A percentile compares a stretch with the other conserved stretches of the same genome.
These are phyloP conservation scores for Pseudogymnoascus sp. DNA, from an alignment of 2,329 filamentous ascomycete genomes.

Conservation along the genomic window DNA sequence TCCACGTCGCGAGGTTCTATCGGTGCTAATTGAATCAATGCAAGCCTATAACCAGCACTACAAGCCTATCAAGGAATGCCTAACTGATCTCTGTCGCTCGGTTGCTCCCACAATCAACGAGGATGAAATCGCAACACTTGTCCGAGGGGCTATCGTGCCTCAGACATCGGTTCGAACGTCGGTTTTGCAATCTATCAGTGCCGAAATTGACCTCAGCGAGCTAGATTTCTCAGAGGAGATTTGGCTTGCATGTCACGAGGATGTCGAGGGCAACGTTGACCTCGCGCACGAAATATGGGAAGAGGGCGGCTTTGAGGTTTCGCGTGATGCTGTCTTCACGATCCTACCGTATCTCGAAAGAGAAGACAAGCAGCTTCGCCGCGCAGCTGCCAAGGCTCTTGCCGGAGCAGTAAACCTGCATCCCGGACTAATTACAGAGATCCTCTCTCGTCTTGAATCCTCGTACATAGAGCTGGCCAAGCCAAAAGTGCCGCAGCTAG, in stretches of 20 bases:
- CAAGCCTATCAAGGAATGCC: slow-evolving; percentile 86
- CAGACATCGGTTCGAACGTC: slow-evolving; percentile 74
- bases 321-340: slow-evolving; percentile 52
- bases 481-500: slow-evolving; percentile 71
- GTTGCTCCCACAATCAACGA: slow-evolving; percentile 71
- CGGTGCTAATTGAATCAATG: slow-evolving; percentile 70
- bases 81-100: slow-evolving; percentile 76
- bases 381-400: slow-evolving; percentile 72
- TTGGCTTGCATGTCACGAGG: slow-evolving; percentile 88
- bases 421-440: slow-evolving; percentile 47
- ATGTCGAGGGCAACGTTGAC: slow-evolving; percentile 76
- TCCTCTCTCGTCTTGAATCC: slow-evolving; percentile 57
- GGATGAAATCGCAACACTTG: slow-evolving; percentile 66
- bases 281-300: slow-evolving; percentile 88
- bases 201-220: slow-evolving; percentile 86
- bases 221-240: slow-evolving; percentile 80
- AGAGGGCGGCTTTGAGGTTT: slow-evolving; percentile 71
- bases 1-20: slow-evolving; percentile 65
- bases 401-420: slow-evolving; percentile 62
- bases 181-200: slow-evolving; percentile 79
- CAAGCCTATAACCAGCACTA: slow-evolving; percentile 87
- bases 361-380: slow-evolving; percentile 70
- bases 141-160: slow-evolving; percentile 68
- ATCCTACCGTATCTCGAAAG: slow-evolving; percentile 74
- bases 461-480: slow-evolving; percentile 74